Evolutionary conservation across 306 rosid genomes (phyloP), one percentile per base, ranked within the genome.

Genomic region (Urtica urens): DNA sequence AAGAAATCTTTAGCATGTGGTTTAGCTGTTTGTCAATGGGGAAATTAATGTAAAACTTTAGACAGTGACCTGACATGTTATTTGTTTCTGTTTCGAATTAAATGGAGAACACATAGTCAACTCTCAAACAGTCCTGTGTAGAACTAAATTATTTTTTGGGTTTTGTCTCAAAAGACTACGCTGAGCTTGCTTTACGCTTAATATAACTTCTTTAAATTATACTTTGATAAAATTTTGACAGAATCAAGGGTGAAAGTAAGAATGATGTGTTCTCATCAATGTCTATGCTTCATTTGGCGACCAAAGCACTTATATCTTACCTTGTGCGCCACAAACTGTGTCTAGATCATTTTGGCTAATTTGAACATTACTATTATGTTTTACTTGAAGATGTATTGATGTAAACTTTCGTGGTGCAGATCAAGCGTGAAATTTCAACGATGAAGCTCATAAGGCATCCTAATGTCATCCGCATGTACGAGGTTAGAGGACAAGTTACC

Each of bases 371-470:
- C n/a, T n/a, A n/a, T n/a, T n/a, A n/a, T n/a, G n/a, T n/a, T n/a
- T n/a, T n/a, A n/a, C n/a, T n/a, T n/a, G n/a, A n/a, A n/a, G n/a
- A n/a, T n/a, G n/a, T n/a, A n/a, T n/a, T 23, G 5, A 1, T 38
- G 59, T n/a, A n/a, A n/a, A n/a, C 37, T 67, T 56, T 42, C 28
- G 16, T 33, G 42, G 10, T 65, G 71, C 82, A 90, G 97, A 84
- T 90, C 66, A 90, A 90, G 55, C 84, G 95, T 59, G 97, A 90
- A 65, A 90, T 90, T 65, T 81, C 93, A 23, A 90, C 97, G 1
- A 90, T 90, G 97, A 90, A 84, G 63, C 73, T 90, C 38, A 77
- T 90, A 39, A 81, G 80, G 67, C 95, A 90, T 56, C 97, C 97
- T 21, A 84, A 90, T 53, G 97, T 90, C 49, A 77, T 90, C 49